Evolutionary conservation across 2,329 filamentous ascomycete genomes (phyloP).

Genomic region (Phyllosticta capitalensis): DNA sequence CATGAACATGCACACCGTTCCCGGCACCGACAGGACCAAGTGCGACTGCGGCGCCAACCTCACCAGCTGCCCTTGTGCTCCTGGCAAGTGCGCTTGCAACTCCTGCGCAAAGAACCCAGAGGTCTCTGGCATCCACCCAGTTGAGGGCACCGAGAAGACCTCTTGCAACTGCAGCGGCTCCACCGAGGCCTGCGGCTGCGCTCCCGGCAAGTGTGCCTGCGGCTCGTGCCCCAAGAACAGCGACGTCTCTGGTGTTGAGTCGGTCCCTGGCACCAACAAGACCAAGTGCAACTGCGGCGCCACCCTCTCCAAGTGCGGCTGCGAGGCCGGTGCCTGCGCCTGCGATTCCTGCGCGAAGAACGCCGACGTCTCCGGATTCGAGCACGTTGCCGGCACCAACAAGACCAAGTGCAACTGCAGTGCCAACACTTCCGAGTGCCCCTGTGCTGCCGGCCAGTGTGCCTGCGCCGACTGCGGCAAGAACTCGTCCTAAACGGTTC

Average conservation of each 20-base stretch:
- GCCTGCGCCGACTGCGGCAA: constrained; percentile 39
- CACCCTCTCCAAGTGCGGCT: constrained; percentile 34
- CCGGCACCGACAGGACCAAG: constrained; percentile 33
- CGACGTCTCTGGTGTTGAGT: constrained; percentile 12
- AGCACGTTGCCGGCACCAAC: constrained; percentile 32
- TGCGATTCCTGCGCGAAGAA: constrained; percentile 40
- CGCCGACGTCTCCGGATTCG: constrained; percentile 20
- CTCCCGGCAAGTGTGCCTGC: constrained; percentile 39
- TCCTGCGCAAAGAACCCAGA: constrained; percentile 39
- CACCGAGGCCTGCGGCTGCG: constrained; percentile 36
- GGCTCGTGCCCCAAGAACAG: constrained; percentile 38
- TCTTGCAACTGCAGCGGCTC: constrained; percentile 38
- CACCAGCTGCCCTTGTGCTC: constrained; percentile 36
- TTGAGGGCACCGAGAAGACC: constrained; percentile 1
- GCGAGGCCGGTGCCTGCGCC: constrained; percentile 37
- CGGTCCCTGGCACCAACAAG: constrained; percentile 30
- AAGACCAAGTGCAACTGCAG: constrained; percentile 41
- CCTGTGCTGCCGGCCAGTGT: constrained; percentile 38
- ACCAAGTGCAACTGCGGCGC: constrained; percentile 41
- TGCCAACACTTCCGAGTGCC: constrained; percentile 33
- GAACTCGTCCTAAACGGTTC: constrained; percentile 18
- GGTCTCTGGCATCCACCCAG: background rate
- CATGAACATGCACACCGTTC: constrained; percentile 26
- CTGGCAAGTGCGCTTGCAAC: constrained; percentile 38
- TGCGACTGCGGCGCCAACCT: constrained; percentile 39